phyloP scores from a whole-genome alignment of 2,329 filamentous ascomycete species.

The Botrytis fragariae region DNA sequence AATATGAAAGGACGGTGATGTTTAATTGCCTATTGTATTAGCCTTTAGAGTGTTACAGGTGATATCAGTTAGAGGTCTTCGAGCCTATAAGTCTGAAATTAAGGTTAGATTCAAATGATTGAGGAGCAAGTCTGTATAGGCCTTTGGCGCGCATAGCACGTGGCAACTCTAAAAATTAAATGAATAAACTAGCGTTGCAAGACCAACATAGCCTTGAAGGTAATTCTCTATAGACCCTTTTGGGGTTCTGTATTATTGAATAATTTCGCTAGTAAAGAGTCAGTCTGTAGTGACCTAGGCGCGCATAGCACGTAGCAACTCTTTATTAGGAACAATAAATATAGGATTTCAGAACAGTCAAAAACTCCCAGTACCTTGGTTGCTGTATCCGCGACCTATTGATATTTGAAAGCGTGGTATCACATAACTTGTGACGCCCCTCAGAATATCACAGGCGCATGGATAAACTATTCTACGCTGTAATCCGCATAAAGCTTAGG shows the following conservation, averaged over 20 bases:
- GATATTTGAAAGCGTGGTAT: not conserved
- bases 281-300: not conserved
- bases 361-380: not conserved
- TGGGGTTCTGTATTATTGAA: not conserved
- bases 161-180: not conserved
- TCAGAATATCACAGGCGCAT: conserved; percentile 2
- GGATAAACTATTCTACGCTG: not conserved
- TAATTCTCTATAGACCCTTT: not conserved
- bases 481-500: not conserved
- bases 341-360: not conserved
- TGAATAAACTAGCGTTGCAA: not conserved
- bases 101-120: not conserved
- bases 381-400: conserved; percentile 1
- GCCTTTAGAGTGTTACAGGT: not conserved
- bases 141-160: not conserved
- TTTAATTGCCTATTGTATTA: not conserved
- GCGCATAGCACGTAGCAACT: not conserved
- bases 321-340: not conserved
- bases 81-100: not conserved
- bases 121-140: not conserved
- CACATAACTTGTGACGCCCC: not conserved
- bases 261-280: not conserved
- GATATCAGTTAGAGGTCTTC: not conserved
- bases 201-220: too few species aligned
- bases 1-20: not conserved